Percentiles rank a stretch among this genome's conserved stretches.
phyloP scores from a whole-genome alignment of 1,139 yeast genomes.

The Debaryomyces subglobosus region DNA sequence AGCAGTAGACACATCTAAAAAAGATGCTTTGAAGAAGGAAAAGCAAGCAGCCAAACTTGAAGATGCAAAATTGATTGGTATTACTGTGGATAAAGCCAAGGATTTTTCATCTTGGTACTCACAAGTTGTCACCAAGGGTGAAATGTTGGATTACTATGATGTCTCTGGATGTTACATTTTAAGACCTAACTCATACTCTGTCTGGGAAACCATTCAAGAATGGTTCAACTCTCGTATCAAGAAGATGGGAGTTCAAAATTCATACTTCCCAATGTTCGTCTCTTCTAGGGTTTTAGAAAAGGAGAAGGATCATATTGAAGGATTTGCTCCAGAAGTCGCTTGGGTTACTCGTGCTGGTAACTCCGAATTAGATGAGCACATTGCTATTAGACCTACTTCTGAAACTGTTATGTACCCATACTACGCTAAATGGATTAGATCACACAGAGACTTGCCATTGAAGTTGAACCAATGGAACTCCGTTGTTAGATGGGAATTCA shows the following conservation, averaged over 20 bases:
- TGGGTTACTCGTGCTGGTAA: conserved; percentile 98
- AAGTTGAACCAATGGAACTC: conserved; percentile 99
- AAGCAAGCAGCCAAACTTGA: conserved; percentile 63
- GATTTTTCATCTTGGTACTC: conserved; percentile 98
- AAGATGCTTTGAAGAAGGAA: conserved; percentile 33
- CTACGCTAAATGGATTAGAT: conserved; percentile 98
- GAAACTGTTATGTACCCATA: conserved; percentile 99
- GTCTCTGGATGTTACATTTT: conserved; percentile 98
- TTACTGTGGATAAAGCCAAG: conserved; percentile 87
- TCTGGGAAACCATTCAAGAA: conserved; percentile 93
- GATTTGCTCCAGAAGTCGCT: conserved; percentile 99
- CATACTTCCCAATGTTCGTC: conserved; percentile 99
- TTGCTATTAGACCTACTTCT: conserved; percentile 98
- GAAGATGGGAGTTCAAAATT: conserved; percentile 86
- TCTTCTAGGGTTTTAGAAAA: conserved; percentile 89
- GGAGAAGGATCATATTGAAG: conserved; percentile 98
- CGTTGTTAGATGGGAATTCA: conserved; percentile 99
- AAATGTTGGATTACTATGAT: conserved; percentile 97
- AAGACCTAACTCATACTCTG: conserved; percentile 92
- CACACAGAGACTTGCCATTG: conserved; percentile 96
- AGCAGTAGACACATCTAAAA: conserved; percentile 28
- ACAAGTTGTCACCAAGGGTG: conserved; percentile 93
- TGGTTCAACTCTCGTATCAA: conserved; percentile 85
- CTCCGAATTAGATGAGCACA: conserved; percentile 95
- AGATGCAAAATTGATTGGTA: conserved; percentile 93